Conservation (phyloP, 2,329 filamentous ascomycete genomes). For the Lachnellula occidentalis region DNA sequence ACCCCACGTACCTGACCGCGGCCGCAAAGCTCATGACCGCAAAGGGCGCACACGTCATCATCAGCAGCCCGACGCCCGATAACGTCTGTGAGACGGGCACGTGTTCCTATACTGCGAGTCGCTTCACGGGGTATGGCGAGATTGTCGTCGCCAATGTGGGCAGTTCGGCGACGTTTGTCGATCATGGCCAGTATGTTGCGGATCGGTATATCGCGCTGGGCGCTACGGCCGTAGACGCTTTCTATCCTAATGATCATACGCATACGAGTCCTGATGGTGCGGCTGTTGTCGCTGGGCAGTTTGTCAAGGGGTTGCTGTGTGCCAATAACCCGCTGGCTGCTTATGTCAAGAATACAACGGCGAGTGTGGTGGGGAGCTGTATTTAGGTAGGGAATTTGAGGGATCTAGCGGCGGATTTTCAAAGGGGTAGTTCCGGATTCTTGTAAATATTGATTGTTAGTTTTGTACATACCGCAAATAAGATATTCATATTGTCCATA, state of each 20-base stretch:
- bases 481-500: too few species aligned
- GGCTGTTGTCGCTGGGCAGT: slow-evolving; percentile 48
- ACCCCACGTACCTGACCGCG: slow-evolving; percentile 25
- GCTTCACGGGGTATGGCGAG: slow-evolving; percentile 53
- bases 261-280: slow-evolving; percentile 54
- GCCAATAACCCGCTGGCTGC: slow-evolving; percentile 17
- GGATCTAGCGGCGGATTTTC: not conserved
- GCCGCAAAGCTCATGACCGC: slow-evolving; percentile 30
- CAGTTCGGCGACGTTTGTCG: slow-evolving; percentile 44
- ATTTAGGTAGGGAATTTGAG: slow-evolving; percentile 1
- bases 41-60: slow-evolving; percentile 56
- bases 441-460: not conserved
- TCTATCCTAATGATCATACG: slow-evolving; percentile 54
- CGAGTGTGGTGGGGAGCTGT: slow-evolving; percentile 24
- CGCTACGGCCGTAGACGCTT: slow-evolving; percentile 40
- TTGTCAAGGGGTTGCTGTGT: slow-evolving; percentile 45
- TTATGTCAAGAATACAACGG: slow-evolving; percentile 25
- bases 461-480: not conserved
- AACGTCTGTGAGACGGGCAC: slow-evolving; percentile 55
- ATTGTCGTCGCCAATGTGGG: slow-evolving; percentile 37
- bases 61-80: slow-evolving; percentile 56
- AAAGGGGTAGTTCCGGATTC: too few species aligned
- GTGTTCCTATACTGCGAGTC: slow-evolving; percentile 40
- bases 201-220: slow-evolving; percentile 45
- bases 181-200: slow-evolving; percentile 51